Evolutionary conservation across 495 filamentous ascomycete genomes (phyloP), one percentile per base, ranked within the genome.

Genomic region (Stereocaulon alpinum): DNA sequence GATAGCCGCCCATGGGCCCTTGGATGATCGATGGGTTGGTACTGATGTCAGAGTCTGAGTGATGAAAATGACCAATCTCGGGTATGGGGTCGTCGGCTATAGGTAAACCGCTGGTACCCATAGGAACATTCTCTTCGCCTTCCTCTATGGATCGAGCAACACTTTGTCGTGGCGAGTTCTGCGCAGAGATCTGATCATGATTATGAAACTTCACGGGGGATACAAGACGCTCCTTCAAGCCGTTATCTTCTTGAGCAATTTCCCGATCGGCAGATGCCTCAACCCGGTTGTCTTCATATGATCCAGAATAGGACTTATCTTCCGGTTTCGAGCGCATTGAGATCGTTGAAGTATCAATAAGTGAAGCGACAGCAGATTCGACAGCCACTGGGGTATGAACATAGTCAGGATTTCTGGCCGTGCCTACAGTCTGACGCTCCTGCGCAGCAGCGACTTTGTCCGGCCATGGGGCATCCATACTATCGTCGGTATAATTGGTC

Each of bases 321-420:
- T 54, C 65, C 9, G 11, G 24, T 45, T 68, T 69, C 41, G 74
- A 85, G 11, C 73, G 74, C 2, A 70, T 68, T 3, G 80, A 86
- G 17, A 89, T 48, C n/a, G 84, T 77, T 3, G 90, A 92, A 10
- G 85, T 86, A 40, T 94, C 87, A 49, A 89, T 80, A 10, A 96
- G 76, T 9, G 89, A 94, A 12, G 91, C 91, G 40, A 95, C 91
- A 24, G 85, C 86, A 37, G 91, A 95, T 70, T 95, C 89, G 5
- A 92, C 85, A 7, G 77, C 86, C n/a, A 78, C 59, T 4, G 84
- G 85, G 6, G 78, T 80, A 52, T 87, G 83, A 2, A 91, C 78
- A 66, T 87, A 87, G 52, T 86, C 76, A 18, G 89, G 86, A 61
- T 89, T 94, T 41, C 59, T 64, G 11, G 58, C 52, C 18, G 84